Conservation (phyloP, 108 stramenopile species). For the Stephanodiscus minutulus region DNA sequence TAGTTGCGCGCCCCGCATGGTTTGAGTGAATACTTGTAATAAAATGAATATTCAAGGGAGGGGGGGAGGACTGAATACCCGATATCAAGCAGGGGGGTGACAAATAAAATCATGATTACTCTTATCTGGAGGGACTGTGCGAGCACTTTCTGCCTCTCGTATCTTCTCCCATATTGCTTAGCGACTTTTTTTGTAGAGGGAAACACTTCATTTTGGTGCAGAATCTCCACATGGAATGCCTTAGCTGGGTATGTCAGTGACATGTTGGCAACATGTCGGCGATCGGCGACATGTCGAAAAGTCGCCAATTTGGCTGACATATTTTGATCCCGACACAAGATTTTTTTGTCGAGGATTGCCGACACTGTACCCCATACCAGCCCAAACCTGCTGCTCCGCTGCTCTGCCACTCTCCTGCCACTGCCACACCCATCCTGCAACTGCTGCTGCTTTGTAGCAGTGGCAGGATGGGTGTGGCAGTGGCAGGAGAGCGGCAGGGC, state of each 20-base stretch:
- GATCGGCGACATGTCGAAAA: no score
- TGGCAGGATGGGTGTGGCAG: no score
- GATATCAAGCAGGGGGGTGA: not conserved
- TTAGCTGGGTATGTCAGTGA: not conserved
- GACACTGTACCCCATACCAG: no score
- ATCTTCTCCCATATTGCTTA: conserved; percentile 24
- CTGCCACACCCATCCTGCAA: no score
- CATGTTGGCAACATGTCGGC: no score
- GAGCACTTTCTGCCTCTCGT: conserved; percentile 38
- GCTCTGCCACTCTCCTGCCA: no score
- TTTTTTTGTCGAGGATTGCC: no score
- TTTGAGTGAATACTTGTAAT: conserved; percentile 89
- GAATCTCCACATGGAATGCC: conserved; percentile 19
- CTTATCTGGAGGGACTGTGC: conserved; percentile 36
- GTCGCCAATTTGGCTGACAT: no score
- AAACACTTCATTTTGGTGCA: conserved; percentile 53
- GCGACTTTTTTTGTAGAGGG: conserved; percentile 41
- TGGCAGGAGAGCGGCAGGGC: no score
- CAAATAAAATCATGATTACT: not conserved
- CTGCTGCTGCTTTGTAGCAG: no score
- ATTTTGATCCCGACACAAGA: no score
- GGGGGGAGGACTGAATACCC: not conserved
- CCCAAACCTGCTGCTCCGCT: no score
- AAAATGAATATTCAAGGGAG: not conserved
- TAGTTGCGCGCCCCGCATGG: conserved; percentile 98